Evolutionary conservation across 2,329 filamentous ascomycete genomes (phyloP), one percentile per base, ranked within the genome.

Genomic region (Phaeophleospora eucalypticola): DNA sequence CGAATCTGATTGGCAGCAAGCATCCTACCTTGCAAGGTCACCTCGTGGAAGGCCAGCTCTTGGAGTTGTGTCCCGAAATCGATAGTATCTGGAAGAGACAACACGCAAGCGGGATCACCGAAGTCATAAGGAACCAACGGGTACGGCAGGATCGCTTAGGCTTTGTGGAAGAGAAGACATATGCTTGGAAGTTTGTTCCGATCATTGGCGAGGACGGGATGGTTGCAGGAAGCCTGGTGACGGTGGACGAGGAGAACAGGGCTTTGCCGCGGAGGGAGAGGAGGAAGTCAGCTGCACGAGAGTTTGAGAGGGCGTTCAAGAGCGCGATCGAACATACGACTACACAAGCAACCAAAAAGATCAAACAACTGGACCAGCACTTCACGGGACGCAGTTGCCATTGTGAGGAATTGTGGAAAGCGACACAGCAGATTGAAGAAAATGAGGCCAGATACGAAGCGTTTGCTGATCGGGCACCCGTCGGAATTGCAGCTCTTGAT

Each of bases 121-220:
- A 49, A 21, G 39, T 41, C 6, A 44, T 53, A 8, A 38, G 27
- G 39, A 46, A 55, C 24, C 49, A 55, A 21, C 38, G 44, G 18
- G 41, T 55, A 14, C 45, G 52, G 32, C 47, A 49, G 38, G 53
- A 56, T 40, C 43, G 53, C 6, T 29, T 51, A 4, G 53, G 53
- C n/a, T 54, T 56, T 18, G 40, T 56, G 12, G 51, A 56, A 46
- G 53, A 56, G 44, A 51, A 45, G 44, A 33, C 32, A 21, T 51
- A 49, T 33, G 40, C 35, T 12, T 56, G 48, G 50, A 56, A 50
- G 38, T 44, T 56, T n/a, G 34, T 56, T 12, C 53, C 53, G 10
- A 37, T 54, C 3, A 36, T 56, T 27, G 48, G 41, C 4, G 53
- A 54, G 8, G 47, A 52, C 34, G 53, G 53, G 1, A 18, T 42